These are phyloP conservation scores for Aspergillus tanneri DNA, from an alignment of 2,329 filamentous ascomycete species.

Conservation along the genomic window DNA sequence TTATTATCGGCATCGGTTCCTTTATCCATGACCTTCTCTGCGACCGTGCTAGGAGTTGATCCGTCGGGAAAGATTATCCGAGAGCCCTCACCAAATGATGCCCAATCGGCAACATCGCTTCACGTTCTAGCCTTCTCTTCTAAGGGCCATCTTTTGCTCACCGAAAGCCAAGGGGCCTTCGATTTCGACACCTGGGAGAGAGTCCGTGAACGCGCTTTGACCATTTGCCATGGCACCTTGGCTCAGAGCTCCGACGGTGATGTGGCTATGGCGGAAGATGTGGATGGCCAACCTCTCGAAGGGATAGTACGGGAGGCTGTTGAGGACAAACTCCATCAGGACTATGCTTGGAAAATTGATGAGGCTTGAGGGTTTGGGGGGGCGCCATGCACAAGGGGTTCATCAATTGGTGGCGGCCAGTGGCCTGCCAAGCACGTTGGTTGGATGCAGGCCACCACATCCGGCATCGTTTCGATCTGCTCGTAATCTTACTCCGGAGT, in stretches of 20 bases:
- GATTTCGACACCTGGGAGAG: constrained; percentile 72
- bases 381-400: not conserved
- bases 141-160: constrained; percentile 68
- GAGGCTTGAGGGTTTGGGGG: constrained; percentile 28
- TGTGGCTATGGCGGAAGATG: constrained; percentile 46
- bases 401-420: not conserved
- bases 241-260: constrained; percentile 43
- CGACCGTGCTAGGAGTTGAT: constrained; percentile 63
- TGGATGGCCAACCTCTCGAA: constrained; percentile 48
- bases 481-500: not conserved
- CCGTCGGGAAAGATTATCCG: constrained; percentile 46
- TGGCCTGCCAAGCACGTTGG: not conserved
- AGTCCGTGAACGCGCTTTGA: constrained; percentile 63
- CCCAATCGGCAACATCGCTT: constrained; percentile 64
- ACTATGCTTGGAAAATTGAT: constrained; percentile 42
- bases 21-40: constrained; percentile 68
- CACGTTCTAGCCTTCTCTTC: constrained; percentile 86
- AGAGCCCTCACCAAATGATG: constrained; percentile 63
- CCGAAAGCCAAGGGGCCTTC: constrained; percentile 80
- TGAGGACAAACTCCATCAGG: constrained; percentile 53
- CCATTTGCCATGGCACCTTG: constrained; percentile 59
- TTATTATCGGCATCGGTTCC: constrained; percentile 81
- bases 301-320: constrained; percentile 63
- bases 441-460: not conserved
- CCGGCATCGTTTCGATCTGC: too few relatives aligned